A percentile compares a stretch with the other conserved stretches of the same genome.
Evolutionary conservation across 768 basidiomycete species (phyloP).

Genomic region (Mycena albidolilacea): DNA sequence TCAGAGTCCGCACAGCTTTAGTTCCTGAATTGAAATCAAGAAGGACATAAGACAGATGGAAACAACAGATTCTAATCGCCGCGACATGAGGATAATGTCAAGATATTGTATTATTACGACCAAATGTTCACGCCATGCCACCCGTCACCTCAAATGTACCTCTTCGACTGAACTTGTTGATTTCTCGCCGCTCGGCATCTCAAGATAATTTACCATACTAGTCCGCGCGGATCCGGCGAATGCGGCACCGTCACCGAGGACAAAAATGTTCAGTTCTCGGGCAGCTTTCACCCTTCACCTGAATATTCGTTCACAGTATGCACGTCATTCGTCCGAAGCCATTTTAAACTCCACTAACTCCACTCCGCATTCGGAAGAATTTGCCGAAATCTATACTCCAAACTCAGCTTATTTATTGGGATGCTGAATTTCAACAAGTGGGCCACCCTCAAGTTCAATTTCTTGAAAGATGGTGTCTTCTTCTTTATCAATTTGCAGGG

Average conservation of each 20-base stretch:
- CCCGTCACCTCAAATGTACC: not conserved
- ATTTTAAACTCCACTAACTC: no score
- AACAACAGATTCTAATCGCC: conserved; percentile 10
- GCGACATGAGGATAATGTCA: conserved; percentile 21
- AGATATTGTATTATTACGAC: conserved; percentile 9
- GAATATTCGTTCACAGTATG: no score
- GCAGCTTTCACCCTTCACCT: not conserved
- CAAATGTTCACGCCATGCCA: not conserved
- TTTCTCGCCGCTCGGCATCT: conserved; percentile 10
- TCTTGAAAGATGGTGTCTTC: no score
- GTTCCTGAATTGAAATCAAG: conserved; percentile 17
- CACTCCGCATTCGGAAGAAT: no score
- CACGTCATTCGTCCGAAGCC: no score
- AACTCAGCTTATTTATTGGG: no score
- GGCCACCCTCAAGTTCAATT: no score
- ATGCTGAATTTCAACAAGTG: no score
- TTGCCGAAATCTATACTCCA: no score
- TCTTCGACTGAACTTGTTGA: conserved; percentile 1
- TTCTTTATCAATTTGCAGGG: no score
- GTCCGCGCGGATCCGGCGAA: not conserved
- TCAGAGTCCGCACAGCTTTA: conserved; percentile 23
- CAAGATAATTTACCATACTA: conserved; percentile 12
- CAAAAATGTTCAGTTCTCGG: not conserved
- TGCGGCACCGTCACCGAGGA: conserved; percentile 4
- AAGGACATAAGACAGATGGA: conserved; percentile 13